Conservation (phyloP, 805 yeast genomes). For the Candida broadrunensis region DNA sequence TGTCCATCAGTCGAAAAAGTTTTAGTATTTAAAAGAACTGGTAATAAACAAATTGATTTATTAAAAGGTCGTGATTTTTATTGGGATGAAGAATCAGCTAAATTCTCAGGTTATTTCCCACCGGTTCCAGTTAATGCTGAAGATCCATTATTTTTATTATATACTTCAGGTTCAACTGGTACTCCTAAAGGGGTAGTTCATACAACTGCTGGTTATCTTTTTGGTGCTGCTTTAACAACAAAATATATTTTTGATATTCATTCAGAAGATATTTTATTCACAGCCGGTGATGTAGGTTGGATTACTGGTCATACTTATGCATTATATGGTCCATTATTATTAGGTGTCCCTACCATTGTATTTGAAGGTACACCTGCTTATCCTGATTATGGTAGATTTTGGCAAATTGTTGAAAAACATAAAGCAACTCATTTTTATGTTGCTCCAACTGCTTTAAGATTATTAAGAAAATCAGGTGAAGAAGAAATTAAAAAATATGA, state of each 20-base stretch:
- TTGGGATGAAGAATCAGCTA: constrained; percentile 71
- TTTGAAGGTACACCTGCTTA: constrained; percentile 88
- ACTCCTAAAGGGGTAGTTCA: constrained; percentile 87
- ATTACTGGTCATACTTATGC: constrained; percentile 86
- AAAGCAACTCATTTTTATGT: constrained; percentile 77
- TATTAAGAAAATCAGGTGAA: constrained; percentile 74
- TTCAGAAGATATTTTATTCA: constrained; percentile 69
- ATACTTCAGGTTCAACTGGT: constrained; percentile 87
- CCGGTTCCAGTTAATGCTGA: constrained; percentile 75
- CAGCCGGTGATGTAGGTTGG: constrained; percentile 93
- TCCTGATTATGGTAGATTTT: constrained; percentile 76
- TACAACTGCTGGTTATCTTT: constrained; percentile 74
- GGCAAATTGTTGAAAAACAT: constrained; percentile 72
- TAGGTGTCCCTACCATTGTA: constrained; percentile 76
- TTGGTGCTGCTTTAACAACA: constrained; percentile 72
- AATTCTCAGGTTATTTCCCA: constrained; percentile 67
- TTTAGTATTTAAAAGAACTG: constrained; percentile 72
- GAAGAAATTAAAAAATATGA: constrained; percentile 58
- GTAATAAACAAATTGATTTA: constrained; percentile 51
- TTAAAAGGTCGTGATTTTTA: constrained; percentile 62
- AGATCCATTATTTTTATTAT: constrained; percentile 76
- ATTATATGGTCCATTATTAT: constrained; percentile 73
- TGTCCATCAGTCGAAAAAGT: constrained; percentile 70
- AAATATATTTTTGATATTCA: constrained; percentile 77
- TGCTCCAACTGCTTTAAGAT: constrained; percentile 81